Base-by-base conservation (phyloP, 192 early-diverging fungal genomes). In the Rhizoclosmatium globosum region DNA sequence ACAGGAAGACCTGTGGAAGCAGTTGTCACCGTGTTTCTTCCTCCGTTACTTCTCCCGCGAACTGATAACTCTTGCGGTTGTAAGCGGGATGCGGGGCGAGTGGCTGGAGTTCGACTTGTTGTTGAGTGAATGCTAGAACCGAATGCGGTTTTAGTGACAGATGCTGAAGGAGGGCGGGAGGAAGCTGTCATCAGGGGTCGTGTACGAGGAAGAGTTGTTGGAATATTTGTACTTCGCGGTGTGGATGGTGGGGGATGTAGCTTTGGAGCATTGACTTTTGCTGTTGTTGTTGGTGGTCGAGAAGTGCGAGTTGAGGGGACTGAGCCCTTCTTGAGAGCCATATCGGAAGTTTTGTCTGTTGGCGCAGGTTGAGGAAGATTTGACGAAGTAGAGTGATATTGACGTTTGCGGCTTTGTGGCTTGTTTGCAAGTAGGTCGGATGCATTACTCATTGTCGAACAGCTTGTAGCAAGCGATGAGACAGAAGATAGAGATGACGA, bases 401-500 rank as follows among this genome's bases (percentile, higher is more conserved):
- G 69, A 31, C 69, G 69, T 56, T 71, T 71, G 21, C 69, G 69
- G 53, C 69, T 71, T 6, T 62, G 38, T 62, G 15, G 60, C 0
- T 7, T 13, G 42, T 46, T 58, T 62, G 74, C 4, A 21, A 19
- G 23, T 9, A 4, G n/a, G 7, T 23, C 57, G 42, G 64, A 48
- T 66, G 60, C 61, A 56, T 71, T 67, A 47, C 74, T 76, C 19
- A 76, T 9, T 9, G 74, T 66, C 11, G 74, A 76, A 17, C 64
- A 31, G 4, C 43, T 44, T 19, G 74, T 76, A 4, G 74, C 47
- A 9, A 59, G 39, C 13, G 74, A 76, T 11, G 74, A 76, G 9
- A 76, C 42, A 6, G 74, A 76, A 15, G 74, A 76, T n/a, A 62
- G 61, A 21, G 74, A 66, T 38, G 74, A 76, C 4, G 74, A 67